Evolutionary conservation across 1,284 basidiomycete genomes (phyloP), one percentile per base, ranked within the genome.

Genomic region (Malassezia restricta): DNA sequence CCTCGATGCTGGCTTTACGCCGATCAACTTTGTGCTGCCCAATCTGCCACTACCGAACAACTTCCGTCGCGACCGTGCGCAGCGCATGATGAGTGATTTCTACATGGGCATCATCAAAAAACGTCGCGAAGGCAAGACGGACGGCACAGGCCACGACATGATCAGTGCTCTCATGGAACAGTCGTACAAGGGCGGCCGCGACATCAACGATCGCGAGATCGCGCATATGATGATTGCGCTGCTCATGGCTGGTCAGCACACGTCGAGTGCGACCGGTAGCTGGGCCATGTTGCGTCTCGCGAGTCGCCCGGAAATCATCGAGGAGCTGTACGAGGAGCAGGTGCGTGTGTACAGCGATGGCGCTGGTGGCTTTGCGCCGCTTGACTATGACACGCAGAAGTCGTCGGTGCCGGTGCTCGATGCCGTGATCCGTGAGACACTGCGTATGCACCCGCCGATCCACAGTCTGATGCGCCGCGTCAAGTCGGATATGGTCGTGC

Each of bases 241-340:
- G n/a, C 66, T 76, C n/a, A 75, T 76, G 74, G 92, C 92, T 37
- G 94, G 94, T 27, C 94, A 99, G 76, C 94, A 98, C 77, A 99
- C 94, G 0, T 87, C 85, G 63, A 91, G 89, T 15, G 86, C 92
- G 0, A 87, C 88, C 8, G 82, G 83, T 24, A 83, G 87, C 5
- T 99, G 94, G 94, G 75, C 84, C 1, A 78, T 98, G 37, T 80
- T 96, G 43, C 87, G 94, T 65, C 75, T 98, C 17, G 92, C 89
- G n/a, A 77, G 81, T 60, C 79, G 83, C 51, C 81, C 81, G 1
- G 83, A 88, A 27, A 68, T 92, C 56, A 82, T 82, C 40, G 57
- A 67, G 32, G 59, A 63, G 39, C 49, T 73, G 27, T 95, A 88
- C 74, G 76, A 85, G 58, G 94, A 99, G 76, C 94, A 98, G 74